A percentile compares a stretch with the other conserved stretches of the same genome.
phyloP scores from a whole-genome alignment of 106 monocot genomes.

The Narthecium ossifragum region DNA sequence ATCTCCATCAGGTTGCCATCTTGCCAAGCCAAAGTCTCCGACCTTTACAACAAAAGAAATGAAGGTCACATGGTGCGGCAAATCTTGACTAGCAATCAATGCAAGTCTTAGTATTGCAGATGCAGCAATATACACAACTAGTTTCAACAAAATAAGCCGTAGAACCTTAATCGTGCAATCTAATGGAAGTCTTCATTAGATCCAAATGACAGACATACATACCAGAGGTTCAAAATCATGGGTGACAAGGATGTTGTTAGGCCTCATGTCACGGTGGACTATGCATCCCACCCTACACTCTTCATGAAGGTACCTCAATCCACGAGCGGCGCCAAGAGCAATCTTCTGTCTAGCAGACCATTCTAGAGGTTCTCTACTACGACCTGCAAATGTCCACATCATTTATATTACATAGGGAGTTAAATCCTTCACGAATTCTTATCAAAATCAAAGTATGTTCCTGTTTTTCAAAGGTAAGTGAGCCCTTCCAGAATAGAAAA shows the following conservation, averaged over 20 bases:
- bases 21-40: conserved; percentile 47
- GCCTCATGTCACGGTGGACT: conserved; percentile 87
- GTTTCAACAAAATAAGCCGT: too few relatives aligned
- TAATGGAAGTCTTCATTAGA: too few relatives aligned
- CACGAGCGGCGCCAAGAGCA: conserved; percentile 89
- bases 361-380: conserved; percentile 46
- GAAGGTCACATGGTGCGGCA: too few relatives aligned
- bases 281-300: conserved; percentile 95
- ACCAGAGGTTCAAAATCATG: conserved; percentile 95
- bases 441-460: too few relatives aligned
- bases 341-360: conserved; percentile 86
- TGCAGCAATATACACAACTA: too few relatives aligned
- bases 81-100: too few relatives aligned
- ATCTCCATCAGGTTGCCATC: conserved; percentile 34
- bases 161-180: too few relatives aligned
- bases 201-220: background rate
- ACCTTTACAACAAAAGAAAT: conserved; percentile 20
- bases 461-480: too few relatives aligned
- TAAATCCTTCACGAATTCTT: too few relatives aligned
- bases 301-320: conserved; percentile 86
- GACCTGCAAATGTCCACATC: conserved; percentile 61
- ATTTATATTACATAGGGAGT: too few relatives aligned
- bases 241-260: conserved; percentile 89
- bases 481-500: too few relatives aligned
- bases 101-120: too few relatives aligned